Base-by-base conservation (phyloP, 208 protist species). In the Crithidia brevicula region DNA sequence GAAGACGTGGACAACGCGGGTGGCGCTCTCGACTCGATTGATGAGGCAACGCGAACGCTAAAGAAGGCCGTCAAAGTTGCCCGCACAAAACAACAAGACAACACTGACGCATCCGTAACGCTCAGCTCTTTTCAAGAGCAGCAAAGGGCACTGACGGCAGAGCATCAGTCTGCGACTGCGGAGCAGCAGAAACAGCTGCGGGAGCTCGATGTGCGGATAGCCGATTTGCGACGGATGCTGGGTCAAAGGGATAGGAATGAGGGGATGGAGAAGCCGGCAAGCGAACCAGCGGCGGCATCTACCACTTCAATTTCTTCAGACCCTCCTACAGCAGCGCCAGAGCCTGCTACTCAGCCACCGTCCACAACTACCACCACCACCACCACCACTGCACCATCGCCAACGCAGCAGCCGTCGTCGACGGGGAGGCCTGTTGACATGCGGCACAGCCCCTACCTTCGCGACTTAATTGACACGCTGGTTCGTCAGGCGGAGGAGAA, bases 391-490 rank as follows among this genome's bases (percentile, higher is more conserved):
- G 25, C 18, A 6, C 22, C 13, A 30, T 8, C 34, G 27, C 23
- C 23, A 22, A 13, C 23, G 3, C 33, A 52, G 25, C 38, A 28
- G 20, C 20, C 42, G 13, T 15, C 51, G 18, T 15, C n/a, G 18
- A n/a, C 46, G 9, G 46, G n/a, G 25, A 4, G 20, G n/a, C 45
- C 33, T n/a, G 49, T 40, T 18, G 46, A 31, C 36, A 8, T 40
- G 42, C 43, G 28, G 4, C 43, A 22, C 38, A 52, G 46, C 57
- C 16, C 40, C 2, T 52, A 16, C 22, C 31, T 52, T 5, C 36
- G 31, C 45, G 33, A 60, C n/a, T 25, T 70, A n/a, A 59, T 66
- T n/a, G 46, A 65, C 11, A 70, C 46, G 0, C 47, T 69, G 4
- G 56, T 57, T 0, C 56, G 40, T 9, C 23, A 50, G 36, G 54